phyloP scores from a whole-genome alignment of 78 protist genomes.

The Dictyostelium firmibasis region DNA sequence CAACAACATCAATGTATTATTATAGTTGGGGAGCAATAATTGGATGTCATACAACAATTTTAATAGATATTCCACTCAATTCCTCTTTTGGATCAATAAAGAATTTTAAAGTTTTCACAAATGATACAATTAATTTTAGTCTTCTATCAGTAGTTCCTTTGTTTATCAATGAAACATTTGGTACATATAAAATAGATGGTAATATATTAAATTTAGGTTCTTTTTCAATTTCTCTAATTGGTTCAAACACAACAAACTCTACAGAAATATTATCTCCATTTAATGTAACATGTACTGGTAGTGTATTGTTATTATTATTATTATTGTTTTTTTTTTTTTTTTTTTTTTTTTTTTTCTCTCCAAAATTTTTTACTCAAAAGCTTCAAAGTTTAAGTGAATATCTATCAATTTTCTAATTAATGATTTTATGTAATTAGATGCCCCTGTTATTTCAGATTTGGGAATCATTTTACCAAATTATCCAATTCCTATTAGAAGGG shows the following conservation, averaged over 20 bases:
- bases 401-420: too few species aligned
- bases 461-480: background rate
- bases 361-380: too few species aligned
- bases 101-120: background rate
- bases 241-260: background rate
- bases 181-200: background rate
- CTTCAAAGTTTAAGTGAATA: too few species aligned
- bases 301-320: background rate
- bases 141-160: background rate
- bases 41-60: background rate
- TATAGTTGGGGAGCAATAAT: background rate
- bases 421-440: background rate
- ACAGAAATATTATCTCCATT: background rate
- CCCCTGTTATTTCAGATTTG: background rate
- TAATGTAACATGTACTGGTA: background rate
- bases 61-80: background rate
- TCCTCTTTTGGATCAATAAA: background rate
- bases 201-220: background rate
- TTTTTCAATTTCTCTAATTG: background rate
- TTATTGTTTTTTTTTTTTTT: too few species aligned
- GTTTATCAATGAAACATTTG: background rate
- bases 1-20: background rate
- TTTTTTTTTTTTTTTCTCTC: too few species aligned
- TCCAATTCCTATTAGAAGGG: background rate
- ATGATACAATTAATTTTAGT: background rate